Base-by-base conservation (phyloP, 2,329 filamentous ascomycete genomes). In the Beauveria pseudobassiana region DNA sequence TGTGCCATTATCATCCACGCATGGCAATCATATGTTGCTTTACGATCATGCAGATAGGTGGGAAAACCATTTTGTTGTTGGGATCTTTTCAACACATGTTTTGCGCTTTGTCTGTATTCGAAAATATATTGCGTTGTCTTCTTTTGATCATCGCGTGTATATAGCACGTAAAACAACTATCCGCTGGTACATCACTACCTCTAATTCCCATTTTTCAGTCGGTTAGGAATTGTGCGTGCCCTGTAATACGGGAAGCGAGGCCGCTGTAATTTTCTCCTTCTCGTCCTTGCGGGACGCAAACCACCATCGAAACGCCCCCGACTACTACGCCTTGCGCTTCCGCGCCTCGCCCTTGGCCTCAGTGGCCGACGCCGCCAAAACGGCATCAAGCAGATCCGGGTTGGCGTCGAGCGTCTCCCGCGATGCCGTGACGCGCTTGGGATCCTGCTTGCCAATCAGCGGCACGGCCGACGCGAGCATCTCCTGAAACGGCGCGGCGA, bases 401-500 rank as follows among this genome's bases (percentile, higher is more conserved):
- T 76, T 75, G 30, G 75, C 73, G 34, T 75, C 72, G 8, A 76
- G 64, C 42, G 77, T 68, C 30, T 75, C 71, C 55, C 75, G 70
- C 6, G 74, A 69, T 3, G 72, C 70, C 63, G 69, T 70, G n/a
- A 79, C 79, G 61, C 81, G 79, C 72, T 83, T 82, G 43, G 86
- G 82, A 68, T 93, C 90, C 38, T 81, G 80, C 67, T 80, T 80
- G 56, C 87, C 89, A 64, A 93, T 81, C 38, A 82, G 71, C 1
- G 86, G 83, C 3, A 93, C 80, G 46, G 82, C 80, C n/a, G 81
- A 82, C 12, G 89, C 89, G 53, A 95, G 78, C 77, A 90, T 85
- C 71, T 87, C 83, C 80, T 95, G 90, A 75, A 95, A 93, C 6
- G 90, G 90, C 66, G 84, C 78, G 9, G 85, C 82, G 51, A 92